Evolutionary conservation across 208 protist genomes (phyloP).

Genomic region (Trypanosoma cruzi): DNA sequence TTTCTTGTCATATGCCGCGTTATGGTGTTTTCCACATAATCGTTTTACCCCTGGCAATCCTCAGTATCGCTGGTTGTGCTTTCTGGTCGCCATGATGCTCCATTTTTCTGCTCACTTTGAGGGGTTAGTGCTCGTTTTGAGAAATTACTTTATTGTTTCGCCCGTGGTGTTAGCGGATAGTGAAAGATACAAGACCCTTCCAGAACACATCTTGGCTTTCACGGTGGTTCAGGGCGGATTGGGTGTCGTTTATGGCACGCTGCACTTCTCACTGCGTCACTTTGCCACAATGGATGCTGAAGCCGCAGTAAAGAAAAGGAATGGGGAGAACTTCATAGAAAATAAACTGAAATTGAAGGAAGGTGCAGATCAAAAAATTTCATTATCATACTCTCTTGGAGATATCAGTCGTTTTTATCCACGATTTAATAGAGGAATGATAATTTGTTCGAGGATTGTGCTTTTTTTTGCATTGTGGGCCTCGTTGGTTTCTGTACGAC

Average conservation of each 20-base stretch:
- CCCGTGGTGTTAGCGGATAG: slow-evolving; percentile 39
- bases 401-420: slow-evolving; percentile 37
- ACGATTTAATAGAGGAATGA: slow-evolving; percentile 8
- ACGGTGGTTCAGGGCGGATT: slow-evolving; percentile 38
- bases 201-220: slow-evolving; percentile 42
- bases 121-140: slow-evolving; percentile 53
- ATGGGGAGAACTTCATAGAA: not conserved
- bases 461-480: slow-evolving; percentile 43
- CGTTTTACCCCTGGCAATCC: slow-evolving; percentile 23
- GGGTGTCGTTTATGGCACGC: slow-evolving; percentile 36
- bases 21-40: slow-evolving; percentile 46
- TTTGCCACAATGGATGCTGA: slow-evolving; percentile 16
- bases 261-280: slow-evolving; percentile 38
- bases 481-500: slow-evolving; percentile 45
- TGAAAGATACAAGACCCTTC: slow-evolving; percentile 40
- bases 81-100: slow-evolving; percentile 23
- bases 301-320: not conserved
- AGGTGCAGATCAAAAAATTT: not conserved
- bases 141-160: slow-evolving; percentile 57
- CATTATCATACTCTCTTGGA: slow-evolving; percentile 40
- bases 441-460: slow-evolving; percentile 6
- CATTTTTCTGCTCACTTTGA: slow-evolving; percentile 66
- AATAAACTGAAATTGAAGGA: not conserved
- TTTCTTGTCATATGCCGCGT: slow-evolving; percentile 29
- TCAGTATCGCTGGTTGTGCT: slow-evolving; percentile 38